Evolutionary conservation across 805 yeast genomes (phyloP).

Genomic region (Candida ascalaphidarum): DNA sequence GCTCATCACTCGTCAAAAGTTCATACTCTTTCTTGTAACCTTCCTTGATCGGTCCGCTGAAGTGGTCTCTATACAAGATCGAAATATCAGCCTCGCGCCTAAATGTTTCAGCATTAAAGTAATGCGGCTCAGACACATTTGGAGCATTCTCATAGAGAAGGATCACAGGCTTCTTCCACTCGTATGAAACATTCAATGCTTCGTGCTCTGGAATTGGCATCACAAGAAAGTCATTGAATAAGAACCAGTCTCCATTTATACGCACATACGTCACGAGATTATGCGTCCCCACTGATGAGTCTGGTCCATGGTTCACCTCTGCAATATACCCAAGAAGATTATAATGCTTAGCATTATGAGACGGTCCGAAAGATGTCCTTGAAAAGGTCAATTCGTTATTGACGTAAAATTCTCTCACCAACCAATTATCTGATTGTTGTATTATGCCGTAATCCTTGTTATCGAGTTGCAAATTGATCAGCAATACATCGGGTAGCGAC

Average conservation of each 20-base stretch:
- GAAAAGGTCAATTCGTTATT: too few species aligned
- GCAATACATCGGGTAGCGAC: constrained; percentile 57
- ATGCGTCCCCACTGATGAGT: constrained; percentile 32
- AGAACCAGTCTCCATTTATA: constrained; percentile 55
- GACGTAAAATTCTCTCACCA: constrained; percentile 50
- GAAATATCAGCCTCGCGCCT: constrained; percentile 24
- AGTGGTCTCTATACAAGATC: constrained; percentile 66
- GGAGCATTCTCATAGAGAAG: constrained; percentile 53
- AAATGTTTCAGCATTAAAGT: constrained; percentile 17
- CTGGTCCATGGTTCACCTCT: constrained; percentile 44
- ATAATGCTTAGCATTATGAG: constrained; percentile 41
- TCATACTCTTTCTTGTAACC: constrained; percentile 55
- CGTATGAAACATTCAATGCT: constrained; percentile 58
- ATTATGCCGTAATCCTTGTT: constrained; percentile 48
- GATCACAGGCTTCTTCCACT: constrained; percentile 83
- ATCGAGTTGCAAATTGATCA: constrained; percentile 49
- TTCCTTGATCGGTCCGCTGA: constrained; percentile 59
- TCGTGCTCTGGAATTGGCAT: constrained; percentile 66
- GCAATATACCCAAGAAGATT: constrained; percentile 66
- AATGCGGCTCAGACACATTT: constrained; percentile 33
- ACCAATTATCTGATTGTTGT: constrained; percentile 46
- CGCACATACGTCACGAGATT: constrained; percentile 55
- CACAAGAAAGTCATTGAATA: constrained; percentile 90
- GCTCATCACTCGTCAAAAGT: constrained; percentile 57
- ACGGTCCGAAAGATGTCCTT: too few species aligned